Evolutionary conservation across 2,329 filamentous ascomycete species (phyloP), one percentile per base, ranked within the genome.

Genomic region (Trematosphaeria pertusa): DNA sequence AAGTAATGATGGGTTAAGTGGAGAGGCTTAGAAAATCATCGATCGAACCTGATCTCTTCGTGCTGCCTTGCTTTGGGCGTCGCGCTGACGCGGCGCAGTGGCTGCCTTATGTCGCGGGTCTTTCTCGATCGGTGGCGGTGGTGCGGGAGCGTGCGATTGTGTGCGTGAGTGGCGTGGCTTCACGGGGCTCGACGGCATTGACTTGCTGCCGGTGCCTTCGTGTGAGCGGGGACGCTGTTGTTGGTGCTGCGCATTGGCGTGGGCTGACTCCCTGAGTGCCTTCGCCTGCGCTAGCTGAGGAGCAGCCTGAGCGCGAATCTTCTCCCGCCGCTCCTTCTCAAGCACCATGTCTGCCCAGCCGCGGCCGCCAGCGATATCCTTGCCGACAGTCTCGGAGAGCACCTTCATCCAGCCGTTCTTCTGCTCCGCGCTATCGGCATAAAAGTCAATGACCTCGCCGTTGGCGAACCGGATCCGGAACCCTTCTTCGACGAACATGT

Each of bases 391-490:
- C 45, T 97, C 91, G 3, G 81, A 81, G 17, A 99, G 83, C 11
- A 91, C 88, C 69, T 86, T 86, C 88, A 99, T 94, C 94, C 94
- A 99, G 43, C 86, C 88, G 35, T 96, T 90, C 75, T 97, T 99
- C 67, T 94, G 88, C 30, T 84, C 84, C 1, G 87, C 83, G 22
- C 85, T 92, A 73, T 97, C 93, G 65, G 93, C 94, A 68, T 99
- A 97, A 71, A 97, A 97, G 78, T 97, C 93, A 68, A 99, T 99
- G 54, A 96, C 86, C 75, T 99, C 94, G 52, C 94, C 94, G 65
- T 99, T 99, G 70, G 90, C 95, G 75, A 99, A 99, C 47, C 93
- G 91, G 70, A 99, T 96, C 31, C 94, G 90, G 87, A 99, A 99
- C 2, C 94, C 94, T 71, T 99, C 94, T 72, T 99, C 94, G 42